Conservation (phyloP, 1,284 basidiomycete species). For the Tetrapyrgos nigripes region DNA sequence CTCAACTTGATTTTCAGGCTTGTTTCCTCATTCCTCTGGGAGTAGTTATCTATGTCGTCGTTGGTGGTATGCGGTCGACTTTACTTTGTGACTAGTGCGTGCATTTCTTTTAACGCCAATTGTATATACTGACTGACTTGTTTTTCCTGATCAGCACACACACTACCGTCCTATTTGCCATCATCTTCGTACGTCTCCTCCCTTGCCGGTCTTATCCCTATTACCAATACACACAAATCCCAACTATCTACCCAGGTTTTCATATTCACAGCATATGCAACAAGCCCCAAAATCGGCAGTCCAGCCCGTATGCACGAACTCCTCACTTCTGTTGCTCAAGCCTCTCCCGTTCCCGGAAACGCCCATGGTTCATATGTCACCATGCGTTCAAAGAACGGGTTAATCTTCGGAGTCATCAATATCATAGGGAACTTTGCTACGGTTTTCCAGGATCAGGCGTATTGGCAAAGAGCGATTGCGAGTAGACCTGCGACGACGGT, state of each 20-base stretch:
- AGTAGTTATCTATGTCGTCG: constrained; percentile 65
- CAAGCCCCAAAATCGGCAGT: constrained; percentile 68
- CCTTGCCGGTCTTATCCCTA: neutral
- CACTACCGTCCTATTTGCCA: constrained; percentile 82
- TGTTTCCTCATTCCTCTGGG: constrained; percentile 79
- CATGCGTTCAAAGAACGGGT: constrained; percentile 81
- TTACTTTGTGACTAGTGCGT: constrained; percentile 65
- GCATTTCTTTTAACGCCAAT: constrained; percentile 34
- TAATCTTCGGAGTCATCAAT: constrained; percentile 92
- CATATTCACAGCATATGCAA: constrained; percentile 78
- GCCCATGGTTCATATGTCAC: constrained; percentile 76
- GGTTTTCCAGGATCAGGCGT: constrained; percentile 49
- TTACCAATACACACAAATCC: neutral
- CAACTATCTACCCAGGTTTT: constrained; percentile 28
- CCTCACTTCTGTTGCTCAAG: constrained; percentile 53
- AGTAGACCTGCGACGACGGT: constrained; percentile 83
- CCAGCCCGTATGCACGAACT: constrained; percentile 64
- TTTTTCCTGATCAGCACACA: constrained; percentile 58
- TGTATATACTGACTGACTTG: constrained; percentile 9
- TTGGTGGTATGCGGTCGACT: constrained; percentile 69
- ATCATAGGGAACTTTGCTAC: constrained; percentile 75
- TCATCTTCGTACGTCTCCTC: constrained; percentile 70
- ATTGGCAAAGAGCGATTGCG: constrained; percentile 91
- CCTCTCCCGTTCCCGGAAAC: constrained; percentile 67
- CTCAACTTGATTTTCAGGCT: constrained; percentile 57